phyloP scores from a whole-genome alignment of 179 eudicot genomes.

The Beta macrorhiza region DNA sequence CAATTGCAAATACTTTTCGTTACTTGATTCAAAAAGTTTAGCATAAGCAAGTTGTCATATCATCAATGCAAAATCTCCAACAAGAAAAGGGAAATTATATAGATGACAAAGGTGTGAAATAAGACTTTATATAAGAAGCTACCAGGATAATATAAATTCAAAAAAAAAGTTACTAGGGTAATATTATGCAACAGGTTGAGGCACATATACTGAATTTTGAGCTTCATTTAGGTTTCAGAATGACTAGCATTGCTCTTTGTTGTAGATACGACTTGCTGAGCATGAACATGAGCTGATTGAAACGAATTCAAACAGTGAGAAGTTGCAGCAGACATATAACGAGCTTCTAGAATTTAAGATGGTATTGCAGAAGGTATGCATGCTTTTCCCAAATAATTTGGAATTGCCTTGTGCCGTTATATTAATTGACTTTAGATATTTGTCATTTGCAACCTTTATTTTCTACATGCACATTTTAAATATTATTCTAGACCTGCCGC shows the following conservation, averaged over 20 bases:
- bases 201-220: neutral
- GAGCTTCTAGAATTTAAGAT: constrained; percentile 94
- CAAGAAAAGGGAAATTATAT: neutral
- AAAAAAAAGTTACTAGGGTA: neutral
- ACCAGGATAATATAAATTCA: neutral
- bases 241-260: constrained; percentile 14
- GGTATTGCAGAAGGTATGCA: constrained; percentile 86
- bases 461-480: neutral
- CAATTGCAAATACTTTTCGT: no score
- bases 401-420: neutral
- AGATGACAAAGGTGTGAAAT: neutral
- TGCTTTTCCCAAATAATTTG: constrained; percentile 9
- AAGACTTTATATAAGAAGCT: neutral
- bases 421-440: neutral
- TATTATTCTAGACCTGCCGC: neutral
- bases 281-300: constrained; percentile 93
- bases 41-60: no score
- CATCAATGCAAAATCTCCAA: no score
- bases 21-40: no score
- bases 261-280: constrained; percentile 71
- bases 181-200: neutral
- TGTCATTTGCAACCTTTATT: neutral
- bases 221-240: constrained; percentile 14
- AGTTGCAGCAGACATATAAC: constrained; percentile 69
- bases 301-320: constrained; percentile 87